phyloP scores from a whole-genome alignment of 1,284 basidiomycete species.

The Exobasidium cylindrosporum region DNA sequence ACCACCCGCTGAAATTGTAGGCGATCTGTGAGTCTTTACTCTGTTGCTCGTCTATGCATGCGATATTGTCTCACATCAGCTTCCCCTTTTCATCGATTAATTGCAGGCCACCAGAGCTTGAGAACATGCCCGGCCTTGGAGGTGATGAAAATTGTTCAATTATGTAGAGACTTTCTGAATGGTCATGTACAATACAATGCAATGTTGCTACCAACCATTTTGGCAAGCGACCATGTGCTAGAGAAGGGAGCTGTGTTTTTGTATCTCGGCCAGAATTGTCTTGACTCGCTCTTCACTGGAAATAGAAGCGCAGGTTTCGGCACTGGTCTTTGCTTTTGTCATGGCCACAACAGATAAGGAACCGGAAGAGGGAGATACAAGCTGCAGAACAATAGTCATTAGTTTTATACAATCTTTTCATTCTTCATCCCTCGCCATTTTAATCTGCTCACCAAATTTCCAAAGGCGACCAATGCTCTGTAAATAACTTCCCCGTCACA shows the following conservation, averaged over 20 bases:
- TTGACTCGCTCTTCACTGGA: background rate
- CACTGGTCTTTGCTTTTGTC: background rate
- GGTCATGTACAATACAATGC: background rate
- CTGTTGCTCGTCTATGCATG: no score
- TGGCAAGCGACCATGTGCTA: background rate
- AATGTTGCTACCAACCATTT: no score
- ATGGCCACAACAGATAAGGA: background rate
- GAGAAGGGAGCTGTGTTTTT: background rate
- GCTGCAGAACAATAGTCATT: constrained; percentile 3
- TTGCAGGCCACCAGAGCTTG: background rate
- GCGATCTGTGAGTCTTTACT: constrained; percentile 60
- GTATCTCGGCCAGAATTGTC: background rate
- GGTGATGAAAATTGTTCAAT: constrained; percentile 5
- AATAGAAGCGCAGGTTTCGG: background rate
- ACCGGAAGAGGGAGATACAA: constrained; percentile 9
- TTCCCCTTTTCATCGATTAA: background rate
- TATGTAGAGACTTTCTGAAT: background rate
- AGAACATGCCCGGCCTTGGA: constrained; percentile 5
- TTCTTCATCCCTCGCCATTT: background rate
- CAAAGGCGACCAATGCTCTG: constrained; percentile 77
- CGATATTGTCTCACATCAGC: background rate
- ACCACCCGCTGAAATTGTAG: constrained; percentile 86
- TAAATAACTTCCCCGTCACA: constrained; percentile 80
- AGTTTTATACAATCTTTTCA: no score
- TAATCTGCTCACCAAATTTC: constrained; percentile 67